These are phyloP conservation scores for Microcyclospora pomicola DNA, from an alignment of 2,329 filamentous ascomycete genomes.

Conservation along the genomic window DNA sequence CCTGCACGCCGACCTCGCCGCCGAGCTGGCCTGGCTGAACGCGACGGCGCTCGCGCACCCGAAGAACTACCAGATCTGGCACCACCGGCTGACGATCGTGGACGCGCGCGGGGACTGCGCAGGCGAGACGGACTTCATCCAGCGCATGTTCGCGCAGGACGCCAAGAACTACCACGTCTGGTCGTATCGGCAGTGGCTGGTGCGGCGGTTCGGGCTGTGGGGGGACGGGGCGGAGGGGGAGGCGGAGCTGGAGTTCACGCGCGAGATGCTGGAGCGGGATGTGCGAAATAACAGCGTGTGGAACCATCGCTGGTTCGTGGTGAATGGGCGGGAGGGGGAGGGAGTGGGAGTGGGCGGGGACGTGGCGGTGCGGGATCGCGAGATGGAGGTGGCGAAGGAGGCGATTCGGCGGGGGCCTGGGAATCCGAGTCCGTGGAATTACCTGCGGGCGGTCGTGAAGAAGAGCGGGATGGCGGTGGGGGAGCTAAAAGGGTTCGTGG, in stretches of 20 bases:
- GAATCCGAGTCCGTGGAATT: conserved; percentile 92
- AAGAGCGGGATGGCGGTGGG: conserved; percentile 43
- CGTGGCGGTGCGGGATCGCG: conserved; percentile 52
- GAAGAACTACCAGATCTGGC: conserved; percentile 98
- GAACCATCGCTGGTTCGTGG: conserved; percentile 93
- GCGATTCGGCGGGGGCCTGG: conserved; percentile 72
- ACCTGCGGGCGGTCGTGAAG: conserved; percentile 60
- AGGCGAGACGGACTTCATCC: conserved; percentile 60
- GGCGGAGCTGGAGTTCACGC: conserved; percentile 53
- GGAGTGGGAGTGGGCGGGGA: conserved; percentile 18
- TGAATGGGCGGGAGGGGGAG: conserved; percentile 48
- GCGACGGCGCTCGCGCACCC: conserved; percentile 66
- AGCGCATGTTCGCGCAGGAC: conserved; percentile 67
- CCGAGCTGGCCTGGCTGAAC: conserved; percentile 80
- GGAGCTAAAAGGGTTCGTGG: conserved; percentile 40
- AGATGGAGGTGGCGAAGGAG: conserved; percentile 53
- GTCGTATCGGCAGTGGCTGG: conserved; percentile 75
- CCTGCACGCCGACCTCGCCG: conserved; percentile 48
- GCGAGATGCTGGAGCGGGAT: conserved; percentile 61
- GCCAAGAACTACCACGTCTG: conserved; percentile 98
- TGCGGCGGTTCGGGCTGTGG: conserved; percentile 49
- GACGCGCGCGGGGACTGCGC: conserved; percentile 32
- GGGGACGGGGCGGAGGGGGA: conserved; percentile 6
- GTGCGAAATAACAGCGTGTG: conserved; percentile 94
- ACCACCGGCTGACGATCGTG: conserved; percentile 47